These are phyloP conservation scores for Chaetomium sp. DNA, from an alignment of 2,329 filamentous ascomycete species.

Conservation along the genomic window DNA sequence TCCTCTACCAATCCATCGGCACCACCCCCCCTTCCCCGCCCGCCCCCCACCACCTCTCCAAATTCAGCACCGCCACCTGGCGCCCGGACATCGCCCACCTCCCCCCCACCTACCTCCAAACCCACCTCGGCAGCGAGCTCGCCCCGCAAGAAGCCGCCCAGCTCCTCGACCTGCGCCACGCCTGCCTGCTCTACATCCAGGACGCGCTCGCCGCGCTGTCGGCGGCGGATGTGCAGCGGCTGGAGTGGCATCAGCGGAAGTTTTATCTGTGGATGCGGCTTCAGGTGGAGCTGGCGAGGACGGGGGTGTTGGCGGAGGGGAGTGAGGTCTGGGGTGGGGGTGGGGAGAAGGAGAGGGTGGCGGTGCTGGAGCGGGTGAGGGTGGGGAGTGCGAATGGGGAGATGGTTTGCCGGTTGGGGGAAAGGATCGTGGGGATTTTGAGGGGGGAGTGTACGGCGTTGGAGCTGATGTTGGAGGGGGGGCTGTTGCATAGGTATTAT, in stretches of 20 bases:
- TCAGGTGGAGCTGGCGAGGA: constrained; percentile 30
- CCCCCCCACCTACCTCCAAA: constrained; percentile 26
- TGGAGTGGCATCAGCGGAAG: constrained; percentile 33
- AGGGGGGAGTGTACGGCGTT: constrained; percentile 39
- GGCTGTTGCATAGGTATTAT: constrained; percentile 43
- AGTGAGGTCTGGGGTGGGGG: constrained; percentile 3
- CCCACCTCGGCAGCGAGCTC: constrained; percentile 30
- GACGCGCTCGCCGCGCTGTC: constrained; percentile 29
- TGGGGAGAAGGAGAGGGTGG: constrained; percentile 16
- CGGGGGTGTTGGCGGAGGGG: constrained; percentile 26
- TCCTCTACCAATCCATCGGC: constrained; percentile 33
- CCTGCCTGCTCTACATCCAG: constrained; percentile 31
- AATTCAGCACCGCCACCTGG: constrained; percentile 30
- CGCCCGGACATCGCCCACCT: constrained; percentile 31
- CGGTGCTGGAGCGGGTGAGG: constrained; percentile 26
- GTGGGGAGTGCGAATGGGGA: constrained; percentile 38
- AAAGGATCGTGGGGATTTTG: constrained; percentile 40
- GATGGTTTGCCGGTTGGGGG: constrained; percentile 37
- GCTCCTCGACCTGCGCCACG: constrained; percentile 32
- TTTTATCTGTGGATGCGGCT: constrained; percentile 35
- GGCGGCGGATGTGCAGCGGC: constrained; percentile 20
- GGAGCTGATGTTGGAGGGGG: constrained; percentile 41
- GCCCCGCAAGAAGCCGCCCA: constrained; percentile 26
- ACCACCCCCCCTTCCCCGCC: constrained; percentile 4
- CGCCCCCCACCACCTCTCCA: constrained; percentile 25